phyloP scores from a whole-genome alignment of 495 filamentous ascomycete genomes.

The Penicillium taxi region DNA sequence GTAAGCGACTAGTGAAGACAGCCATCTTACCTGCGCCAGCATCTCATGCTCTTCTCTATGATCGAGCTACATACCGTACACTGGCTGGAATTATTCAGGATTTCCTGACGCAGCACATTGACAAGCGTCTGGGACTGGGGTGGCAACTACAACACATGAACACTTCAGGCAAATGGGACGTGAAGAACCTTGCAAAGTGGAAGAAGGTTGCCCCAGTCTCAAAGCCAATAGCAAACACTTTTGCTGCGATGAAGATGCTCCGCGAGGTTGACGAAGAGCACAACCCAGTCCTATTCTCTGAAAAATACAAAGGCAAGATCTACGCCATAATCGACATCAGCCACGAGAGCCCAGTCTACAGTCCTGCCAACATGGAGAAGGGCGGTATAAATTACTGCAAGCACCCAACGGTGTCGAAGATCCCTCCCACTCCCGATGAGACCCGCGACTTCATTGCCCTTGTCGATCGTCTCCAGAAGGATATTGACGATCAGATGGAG shows the following conservation, averaged over 20 bases:
- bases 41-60: constrained; percentile 78
- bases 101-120: constrained; percentile 68
- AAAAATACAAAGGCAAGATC: constrained; percentile 56
- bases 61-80: constrained; percentile 64
- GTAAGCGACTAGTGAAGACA: constrained; percentile 52
- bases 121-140: constrained; percentile 66
- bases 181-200: constrained; percentile 95
- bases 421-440: constrained; percentile 72
- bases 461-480: constrained; percentile 57
- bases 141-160: constrained; percentile 88
- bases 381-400: constrained; percentile 76
- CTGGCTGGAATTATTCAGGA: constrained; percentile 73
- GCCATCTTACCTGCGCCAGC: constrained; percentile 70
- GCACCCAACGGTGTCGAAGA: constrained; percentile 86
- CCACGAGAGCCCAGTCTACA: constrained; percentile 78
- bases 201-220: constrained; percentile 69
- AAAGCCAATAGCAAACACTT: constrained; percentile 61
- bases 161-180: constrained; percentile 91
- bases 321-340: constrained; percentile 80
- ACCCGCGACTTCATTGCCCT: constrained; percentile 68
- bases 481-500: constrained; percentile 33
- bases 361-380: constrained; percentile 62
- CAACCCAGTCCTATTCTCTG: constrained; percentile 63
- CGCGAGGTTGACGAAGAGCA: constrained; percentile 80
- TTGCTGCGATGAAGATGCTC: constrained; percentile 82